Base-by-base conservation (phyloP, 225 moss, liverwort and hornwort genomes). In the Bryum argenteum region DNA sequence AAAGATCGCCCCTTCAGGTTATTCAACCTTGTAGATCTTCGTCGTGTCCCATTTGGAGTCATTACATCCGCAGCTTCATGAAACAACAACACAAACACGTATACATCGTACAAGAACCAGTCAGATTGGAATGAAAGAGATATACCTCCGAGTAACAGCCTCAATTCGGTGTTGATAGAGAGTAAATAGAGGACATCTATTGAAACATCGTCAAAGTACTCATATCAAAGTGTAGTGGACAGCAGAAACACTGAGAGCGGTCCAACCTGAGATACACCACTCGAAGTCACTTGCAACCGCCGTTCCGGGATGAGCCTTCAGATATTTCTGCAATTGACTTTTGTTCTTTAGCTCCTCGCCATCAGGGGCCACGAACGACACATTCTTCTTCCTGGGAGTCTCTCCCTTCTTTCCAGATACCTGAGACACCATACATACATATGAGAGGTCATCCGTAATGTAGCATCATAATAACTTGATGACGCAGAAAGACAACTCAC, bases 21-120 rank as follows among this genome's bases (percentile, higher is more conserved):
- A 48, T 63, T 94, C 83, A 98, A 71, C 74, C 97, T 88, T 45
- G 92, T 88, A 71, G 97, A 98, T 78, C 97, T 90, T 78, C 97
- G 88, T 33, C 83, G 94, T 45, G 86, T 84, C 76, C 89, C 88
- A 74, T 89, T 87, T 77, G 86, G 73, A 58, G 83, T 83, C 69
- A 74, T 56, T 28, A 68, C 44, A 44, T 73, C 71, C 54, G 70
- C 75, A 78, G 69, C 83, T 83, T 75, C 44, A 72, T 19, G 40
- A 68, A 6, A 22, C 68, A 80, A 71, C 63, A 74, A 71, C 19
- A 69, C 50, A 61, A 76, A 73, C 68, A 69, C 48, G 55, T 11
- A 61, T 73, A 73, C 68, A 72, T 41, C 61, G 11, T 54, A 40
- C 50, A 54, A 57, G 42, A 66, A 40, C 61, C 50, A 43, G 37